A percentile compares a stretch with the other conserved stretches of the same genome.
phyloP scores from a whole-genome alignment of 2,329 filamentous ascomycete species.

The Dactylellina haptotyla region DNA sequence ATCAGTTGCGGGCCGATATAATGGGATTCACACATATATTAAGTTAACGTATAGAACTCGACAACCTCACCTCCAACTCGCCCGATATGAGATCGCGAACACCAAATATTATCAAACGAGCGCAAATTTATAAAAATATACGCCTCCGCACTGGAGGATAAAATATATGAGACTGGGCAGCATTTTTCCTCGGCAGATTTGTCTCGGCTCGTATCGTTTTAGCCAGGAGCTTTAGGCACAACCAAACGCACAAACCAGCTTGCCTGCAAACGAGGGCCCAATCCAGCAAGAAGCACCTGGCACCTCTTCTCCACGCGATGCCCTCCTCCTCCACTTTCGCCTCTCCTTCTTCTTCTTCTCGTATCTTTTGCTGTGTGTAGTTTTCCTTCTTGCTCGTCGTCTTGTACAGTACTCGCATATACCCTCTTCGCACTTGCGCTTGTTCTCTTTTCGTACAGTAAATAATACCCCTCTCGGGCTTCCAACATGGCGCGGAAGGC shows the following conservation, averaged over 20 bases:
- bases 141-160: too few species aligned
- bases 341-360: slow-evolving; percentile 15
- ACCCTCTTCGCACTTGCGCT: slow-evolving; percentile 22
- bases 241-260: slow-evolving; percentile 8
- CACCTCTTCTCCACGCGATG: slow-evolving; percentile 48
- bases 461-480: slow-evolving; percentile 1
- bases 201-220: slow-evolving; percentile 11
- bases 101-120: too few species aligned
- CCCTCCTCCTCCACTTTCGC: slow-evolving; percentile 8
- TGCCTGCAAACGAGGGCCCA: slow-evolving; percentile 29
- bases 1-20: too few species aligned
- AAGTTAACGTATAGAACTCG: too few species aligned
- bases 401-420: slow-evolving; percentile 38
- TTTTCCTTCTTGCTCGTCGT: background rate
- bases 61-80: too few species aligned
- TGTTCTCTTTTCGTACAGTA: slow-evolving; percentile 11
- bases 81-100: too few species aligned
- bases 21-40: too few species aligned
- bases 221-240: slow-evolving; percentile 36
- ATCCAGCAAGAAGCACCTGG: slow-evolving; percentile 1
- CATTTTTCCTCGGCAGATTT: background rate
- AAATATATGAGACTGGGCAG: too few species aligned
- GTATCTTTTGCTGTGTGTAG: slow-evolving; percentile 27
- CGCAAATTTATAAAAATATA: too few species aligned
- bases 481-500: slow-evolving; percentile 72